Base-by-base conservation (phyloP, 306 rosid genomes). In the Cicer yamashitae region DNA sequence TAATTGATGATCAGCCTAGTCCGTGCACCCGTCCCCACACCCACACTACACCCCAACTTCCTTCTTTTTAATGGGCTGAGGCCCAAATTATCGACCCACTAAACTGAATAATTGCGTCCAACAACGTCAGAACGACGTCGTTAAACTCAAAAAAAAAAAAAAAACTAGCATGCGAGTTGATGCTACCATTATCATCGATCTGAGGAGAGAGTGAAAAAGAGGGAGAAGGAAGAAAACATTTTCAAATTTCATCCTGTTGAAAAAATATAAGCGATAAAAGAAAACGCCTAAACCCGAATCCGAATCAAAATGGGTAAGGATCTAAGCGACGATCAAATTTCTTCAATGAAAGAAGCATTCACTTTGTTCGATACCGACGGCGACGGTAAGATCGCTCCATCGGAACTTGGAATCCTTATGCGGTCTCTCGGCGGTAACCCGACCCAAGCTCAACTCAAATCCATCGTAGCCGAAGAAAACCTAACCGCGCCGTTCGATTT, bases 341-440 rank as follows among this genome's bases (percentile, higher is more conserved):
- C 92, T 14, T 90, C 99, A 1, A 96, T 96, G 98, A 92, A 87
- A 74, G 96, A 92, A 86, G 99, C 99, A 8, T 96, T 96, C 96
- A 85, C 89, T 9, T 93, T 96, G 47, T 96, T 96, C 80, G 98
- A 92, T 68, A 87, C 97, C 5, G 96, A 90, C 83, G 86, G 87
- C 10, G 92, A 92, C 59, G 99, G 99, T 8, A 82, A 85, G 89
- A 90, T 96, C 87, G 96, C 99, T 4, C 97, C 98, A 1, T 92
- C 98, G n/a, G 99, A 96, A 75, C 90, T 96, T 0, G 99, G 99
- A 60, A 96, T 96, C 86, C 96, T 96, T 22, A 96, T 96, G 99
- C 90, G 99, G 0, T 96, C 97, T 4, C 91, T 96, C 7, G 99
- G 98, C 0, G 99, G 98, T 0, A 96, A 96, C 86, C 99, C 97